phyloP scores from a whole-genome alignment of 768 basidiomycete genomes.

The Suillus paluster region DNA sequence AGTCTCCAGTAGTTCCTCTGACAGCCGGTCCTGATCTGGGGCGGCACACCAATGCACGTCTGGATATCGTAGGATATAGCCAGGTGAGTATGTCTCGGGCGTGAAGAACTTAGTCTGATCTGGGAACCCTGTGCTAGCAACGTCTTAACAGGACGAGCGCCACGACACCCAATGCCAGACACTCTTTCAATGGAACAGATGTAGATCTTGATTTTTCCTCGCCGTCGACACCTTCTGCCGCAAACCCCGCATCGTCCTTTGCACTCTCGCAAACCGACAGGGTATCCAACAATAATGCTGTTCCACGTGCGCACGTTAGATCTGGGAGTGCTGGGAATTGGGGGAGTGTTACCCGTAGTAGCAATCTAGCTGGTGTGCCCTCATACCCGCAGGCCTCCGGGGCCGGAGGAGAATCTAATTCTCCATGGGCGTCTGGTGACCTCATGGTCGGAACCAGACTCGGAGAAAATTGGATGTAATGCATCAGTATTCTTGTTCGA shows the following conservation, averaged over 20 bases:
- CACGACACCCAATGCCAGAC: slow-evolving; percentile 58
- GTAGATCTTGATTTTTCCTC: slow-evolving; percentile 60
- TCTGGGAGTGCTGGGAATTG: slow-evolving; percentile 85
- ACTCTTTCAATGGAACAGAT: slow-evolving; percentile 80
- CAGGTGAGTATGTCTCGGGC: slow-evolving; percentile 49
- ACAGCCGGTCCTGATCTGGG: slow-evolving; percentile 88
- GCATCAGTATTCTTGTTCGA: slow-evolving; percentile 22
- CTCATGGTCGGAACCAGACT: slow-evolving; percentile 56
- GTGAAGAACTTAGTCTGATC: neutral
- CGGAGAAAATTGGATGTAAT: slow-evolving; percentile 52
- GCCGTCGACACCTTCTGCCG: slow-evolving; percentile 56
- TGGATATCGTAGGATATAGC: slow-evolving; percentile 75
- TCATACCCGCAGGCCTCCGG: slow-evolving; percentile 61
- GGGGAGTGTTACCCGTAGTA: slow-evolving; percentile 63
- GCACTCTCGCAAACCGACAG: slow-evolving; percentile 43
- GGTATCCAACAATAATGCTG: slow-evolving; percentile 34
- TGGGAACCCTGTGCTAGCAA: slow-evolving; percentile 33
- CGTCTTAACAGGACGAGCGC: slow-evolving; percentile 54
- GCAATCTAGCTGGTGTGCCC: slow-evolving; percentile 51
- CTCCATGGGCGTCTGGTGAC: slow-evolving; percentile 64
- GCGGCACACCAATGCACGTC: slow-evolving; percentile 68
- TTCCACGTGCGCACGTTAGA: slow-evolving; percentile 61
- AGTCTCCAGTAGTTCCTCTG: slow-evolving; percentile 73
- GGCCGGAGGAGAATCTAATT: slow-evolving; percentile 54
- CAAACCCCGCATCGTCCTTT: slow-evolving; percentile 46